Base-by-base conservation (phyloP, 805 yeast species). In the Starmerella kuoi region DNA sequence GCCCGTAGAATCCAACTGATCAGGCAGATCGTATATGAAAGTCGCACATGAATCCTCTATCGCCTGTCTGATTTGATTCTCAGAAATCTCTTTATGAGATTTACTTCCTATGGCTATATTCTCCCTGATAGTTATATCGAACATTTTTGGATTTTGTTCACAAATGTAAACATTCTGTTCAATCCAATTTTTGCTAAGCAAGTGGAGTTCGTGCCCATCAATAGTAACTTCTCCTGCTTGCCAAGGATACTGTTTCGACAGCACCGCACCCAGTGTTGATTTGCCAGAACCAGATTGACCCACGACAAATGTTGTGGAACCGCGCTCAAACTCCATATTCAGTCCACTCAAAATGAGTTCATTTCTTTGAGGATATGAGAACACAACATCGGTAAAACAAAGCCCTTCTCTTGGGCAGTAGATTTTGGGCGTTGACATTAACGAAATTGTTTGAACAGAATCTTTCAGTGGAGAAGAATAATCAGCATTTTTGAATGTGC, bases 201-300 rank as follows among this genome's bases (percentile, higher is more conserved):
- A 47, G 0, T 59, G 48, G 2, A 81, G 55, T 32, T 70, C 62
- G 35, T 61, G 55, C 0, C 73, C 79, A 56, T 76, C 86, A 11
- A 87, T 59, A 2, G 56, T 55, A 1, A 91, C 70, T 1, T 54
- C 42, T 0, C 98, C 98, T 0, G 57, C 42, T 4, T 60, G 50
- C 0, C 67, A 61, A 0, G 57, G 47, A 52, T 87, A 85, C 20
- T 83, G 68, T 22, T 71, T 71, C 41, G 80, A 57, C 1, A 91
- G 52, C 2, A 91, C 57, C 28, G 70, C 70, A 0, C 79, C 72
- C 2, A 91, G 47, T 0, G 97, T 80, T 0, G 97, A 88, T 58
- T 91, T 91, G 0, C 98, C 98, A 0, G 87, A 77, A 0, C 99
- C 99, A 0, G 96, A 86, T 46, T 70, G 68, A 1, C 99, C 99